Conservation (phyloP, 192 early-diverging fungal genomes). For the Dissophora ornata region DNA sequence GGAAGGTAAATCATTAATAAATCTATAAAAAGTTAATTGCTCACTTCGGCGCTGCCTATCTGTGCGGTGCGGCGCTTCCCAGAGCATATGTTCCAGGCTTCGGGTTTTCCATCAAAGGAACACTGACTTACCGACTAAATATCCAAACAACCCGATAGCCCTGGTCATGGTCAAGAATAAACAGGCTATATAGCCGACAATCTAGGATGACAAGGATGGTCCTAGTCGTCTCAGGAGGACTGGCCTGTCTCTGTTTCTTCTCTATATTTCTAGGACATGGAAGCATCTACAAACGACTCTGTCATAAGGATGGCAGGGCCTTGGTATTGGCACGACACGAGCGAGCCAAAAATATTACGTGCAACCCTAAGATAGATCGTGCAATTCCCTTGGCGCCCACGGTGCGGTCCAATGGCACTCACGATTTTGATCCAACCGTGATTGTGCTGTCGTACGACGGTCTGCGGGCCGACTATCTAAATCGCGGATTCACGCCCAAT, state of each 20-base stretch:
- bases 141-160: too few species aligned
- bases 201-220: slow-evolving; percentile 8
- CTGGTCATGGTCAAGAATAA: slow-evolving; percentile 31
- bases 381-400: slow-evolving; percentile 13
- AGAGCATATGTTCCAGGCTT: too few species aligned
- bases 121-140: too few species aligned
- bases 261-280: not conserved
- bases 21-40: too few species aligned
- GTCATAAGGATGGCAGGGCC: not conserved
- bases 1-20: slow-evolving; percentile 29
- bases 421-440: slow-evolving; percentile 72
- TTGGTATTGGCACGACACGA: slow-evolving; percentile 1
- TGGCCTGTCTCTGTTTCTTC: slow-evolving; percentile 21
- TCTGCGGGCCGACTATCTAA: slow-evolving; percentile 85
- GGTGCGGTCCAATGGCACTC: slow-evolving; percentile 70
- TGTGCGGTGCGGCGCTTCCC: too few species aligned
- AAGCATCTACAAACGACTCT: not conserved
- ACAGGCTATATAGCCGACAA: slow-evolving; percentile 8
- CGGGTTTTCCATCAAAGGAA: too few species aligned
- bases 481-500: slow-evolving; percentile 76
- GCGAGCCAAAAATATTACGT: slow-evolving; percentile 19
- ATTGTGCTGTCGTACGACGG: slow-evolving; percentile 93
- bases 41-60: too few species aligned
- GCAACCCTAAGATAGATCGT: slow-evolving; percentile 12
- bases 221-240: slow-evolving; percentile 5